These are phyloP conservation scores for Thelonectria blattea DNA, from an alignment of 2,329 filamentous ascomycete species.

Conservation along the genomic window DNA sequence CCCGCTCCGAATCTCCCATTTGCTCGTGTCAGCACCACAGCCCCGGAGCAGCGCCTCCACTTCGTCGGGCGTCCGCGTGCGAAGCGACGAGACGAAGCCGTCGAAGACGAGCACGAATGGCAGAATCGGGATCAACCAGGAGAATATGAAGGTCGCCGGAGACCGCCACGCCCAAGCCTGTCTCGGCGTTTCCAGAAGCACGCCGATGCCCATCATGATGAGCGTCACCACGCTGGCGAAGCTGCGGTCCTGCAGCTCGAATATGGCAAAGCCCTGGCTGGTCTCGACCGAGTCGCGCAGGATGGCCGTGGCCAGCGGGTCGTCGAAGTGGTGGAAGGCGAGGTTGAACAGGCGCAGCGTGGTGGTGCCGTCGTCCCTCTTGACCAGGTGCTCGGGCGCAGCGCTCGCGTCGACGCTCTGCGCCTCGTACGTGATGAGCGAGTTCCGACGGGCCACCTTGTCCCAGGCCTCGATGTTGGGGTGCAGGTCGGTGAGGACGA, in stretches of 20 bases:
- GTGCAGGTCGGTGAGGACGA: slow-evolving; percentile 70
- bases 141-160: slow-evolving; percentile 65
- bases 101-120: slow-evolving; percentile 73
- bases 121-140: slow-evolving; percentile 69
- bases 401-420: slow-evolving; percentile 69
- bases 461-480: slow-evolving; percentile 68
- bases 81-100: slow-evolving; percentile 69
- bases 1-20: slow-evolving; percentile 59
- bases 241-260: slow-evolving; percentile 75
- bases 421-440: slow-evolving; percentile 64
- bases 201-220: slow-evolving; percentile 58
- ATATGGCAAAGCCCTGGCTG: slow-evolving; percentile 71
- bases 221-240: slow-evolving; percentile 60
- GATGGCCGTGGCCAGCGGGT: slow-evolving; percentile 64
- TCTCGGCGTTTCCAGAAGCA: slow-evolving; percentile 58
- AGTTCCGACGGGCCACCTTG: slow-evolving; percentile 55
- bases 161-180: slow-evolving; percentile 60
- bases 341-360: slow-evolving; percentile 76
- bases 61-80: slow-evolving; percentile 71
- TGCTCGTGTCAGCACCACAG: slow-evolving; percentile 51
- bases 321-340: slow-evolving; percentile 79
- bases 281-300: slow-evolving; percentile 69
- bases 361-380: slow-evolving; percentile 47
- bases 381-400: slow-evolving; percentile 59
- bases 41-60: slow-evolving; percentile 63